Conservation (phyloP, 176 grass and related monocot genomes). For the Triticum turgidum region DNA sequence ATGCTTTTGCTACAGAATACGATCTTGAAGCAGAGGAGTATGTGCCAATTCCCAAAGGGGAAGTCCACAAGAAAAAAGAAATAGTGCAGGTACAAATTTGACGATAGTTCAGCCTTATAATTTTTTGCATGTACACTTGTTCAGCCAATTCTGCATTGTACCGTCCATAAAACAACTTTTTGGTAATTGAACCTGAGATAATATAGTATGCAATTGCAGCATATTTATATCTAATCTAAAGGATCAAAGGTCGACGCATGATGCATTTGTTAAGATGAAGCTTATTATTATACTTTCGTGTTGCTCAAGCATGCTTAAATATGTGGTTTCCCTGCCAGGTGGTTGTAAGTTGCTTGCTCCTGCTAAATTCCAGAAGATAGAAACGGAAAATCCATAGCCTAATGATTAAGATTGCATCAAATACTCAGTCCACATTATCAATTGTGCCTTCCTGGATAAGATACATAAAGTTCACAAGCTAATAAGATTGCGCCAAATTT, state of each 20-base stretch:
- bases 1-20: conserved; percentile 97
- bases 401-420: not conserved
- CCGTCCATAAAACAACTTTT: not conserved
- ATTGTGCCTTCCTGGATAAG: not conserved
- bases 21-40: conserved; percentile 99
- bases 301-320: conserved; percentile 9
- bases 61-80: conserved; percentile 98
- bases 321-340: not conserved
- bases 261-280: not conserved
- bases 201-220: not conserved
- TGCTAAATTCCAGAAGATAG: not conserved
- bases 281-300: not conserved
- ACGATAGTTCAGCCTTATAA: not conserved
- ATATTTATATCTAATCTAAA: not conserved
- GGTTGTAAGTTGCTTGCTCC: not conserved
- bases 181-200: not conserved
- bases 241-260: not conserved
- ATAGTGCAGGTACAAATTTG: conserved; percentile 75
- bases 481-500: not conserved
- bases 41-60: conserved; percentile 97
- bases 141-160: not conserved
- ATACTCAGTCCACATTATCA: not conserved
- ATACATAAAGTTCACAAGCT: not conserved
- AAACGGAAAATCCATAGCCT: not conserved
- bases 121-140: not conserved